These are phyloP conservation scores for Scedosporium dehoogii DNA, from an alignment of 2,329 filamentous ascomycete genomes.

Conservation along the genomic window DNA sequence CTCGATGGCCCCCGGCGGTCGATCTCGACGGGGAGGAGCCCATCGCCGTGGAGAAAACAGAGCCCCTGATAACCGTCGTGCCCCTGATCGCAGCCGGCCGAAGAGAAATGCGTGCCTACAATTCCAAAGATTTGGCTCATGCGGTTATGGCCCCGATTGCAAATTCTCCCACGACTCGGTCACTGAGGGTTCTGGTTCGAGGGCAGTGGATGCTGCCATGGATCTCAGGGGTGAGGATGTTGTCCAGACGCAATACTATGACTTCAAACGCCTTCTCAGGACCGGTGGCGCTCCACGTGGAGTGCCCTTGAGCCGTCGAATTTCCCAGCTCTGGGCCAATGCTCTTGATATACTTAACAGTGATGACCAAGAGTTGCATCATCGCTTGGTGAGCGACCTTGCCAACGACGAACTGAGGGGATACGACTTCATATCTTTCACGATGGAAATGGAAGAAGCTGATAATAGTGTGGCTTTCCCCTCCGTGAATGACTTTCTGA, in stretches of 20 bases:
- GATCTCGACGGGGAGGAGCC: too few relatives aligned
- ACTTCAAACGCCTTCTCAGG: neutral
- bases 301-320: neutral
- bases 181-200: neutral
- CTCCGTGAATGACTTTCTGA: constrained; percentile 14
- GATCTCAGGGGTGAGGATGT: neutral
- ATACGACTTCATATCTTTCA: neutral
- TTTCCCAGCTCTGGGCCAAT: neutral
- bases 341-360: neutral
- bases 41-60: too few relatives aligned
- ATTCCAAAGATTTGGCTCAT: neutral
- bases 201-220: neutral
- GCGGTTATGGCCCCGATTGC: neutral
- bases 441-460: neutral
- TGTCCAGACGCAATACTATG: neutral
- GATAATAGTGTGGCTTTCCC: neutral
- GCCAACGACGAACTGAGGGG: neutral
- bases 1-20: too few relatives aligned
- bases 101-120: neutral
- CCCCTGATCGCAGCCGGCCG: neutral
- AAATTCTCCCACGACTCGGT: neutral
- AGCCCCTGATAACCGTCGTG: too few relatives aligned
- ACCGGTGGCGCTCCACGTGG: neutral
- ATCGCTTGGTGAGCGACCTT: neutral
- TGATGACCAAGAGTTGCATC: neutral